Conservation (phyloP, 306 rosid species). For the Cucurbita ficifolia region DNA sequence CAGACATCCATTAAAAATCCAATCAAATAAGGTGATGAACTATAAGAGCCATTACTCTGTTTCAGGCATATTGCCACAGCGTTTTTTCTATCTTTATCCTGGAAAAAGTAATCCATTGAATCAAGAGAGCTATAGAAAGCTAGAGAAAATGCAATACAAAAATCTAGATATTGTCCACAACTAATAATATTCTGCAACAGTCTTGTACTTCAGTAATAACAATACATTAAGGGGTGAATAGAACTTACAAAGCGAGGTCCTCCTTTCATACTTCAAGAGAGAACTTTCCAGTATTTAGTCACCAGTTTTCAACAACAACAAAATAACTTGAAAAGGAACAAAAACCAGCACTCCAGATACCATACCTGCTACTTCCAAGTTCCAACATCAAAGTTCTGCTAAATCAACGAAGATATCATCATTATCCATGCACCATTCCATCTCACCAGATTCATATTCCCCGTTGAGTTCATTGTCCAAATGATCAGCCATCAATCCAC, state of each 20-base stretch:
- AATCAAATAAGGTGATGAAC: background rate
- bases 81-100: background rate
- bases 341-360: background rate
- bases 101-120: background rate
- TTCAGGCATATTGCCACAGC: background rate
- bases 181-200: background rate
- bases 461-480: background rate
- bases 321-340: background rate
- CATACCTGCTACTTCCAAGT: background rate
- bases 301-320: background rate
- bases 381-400: conserved; percentile 1
- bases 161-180: background rate
- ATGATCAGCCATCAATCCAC: background rate
- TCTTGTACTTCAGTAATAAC: background rate
- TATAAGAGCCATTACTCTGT: background rate
- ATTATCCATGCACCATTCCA: conserved; percentile 27
- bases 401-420: conserved; percentile 32
- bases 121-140: background rate
- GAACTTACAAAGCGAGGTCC: background rate
- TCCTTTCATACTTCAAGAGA: background rate
- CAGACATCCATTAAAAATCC: background rate
- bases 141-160: background rate
- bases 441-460: conserved; percentile 14
- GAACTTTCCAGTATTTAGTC: background rate
- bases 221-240: background rate